Conservation (phyloP, 2,329 filamentous ascomycete species). For the Didymella pomorum region DNA sequence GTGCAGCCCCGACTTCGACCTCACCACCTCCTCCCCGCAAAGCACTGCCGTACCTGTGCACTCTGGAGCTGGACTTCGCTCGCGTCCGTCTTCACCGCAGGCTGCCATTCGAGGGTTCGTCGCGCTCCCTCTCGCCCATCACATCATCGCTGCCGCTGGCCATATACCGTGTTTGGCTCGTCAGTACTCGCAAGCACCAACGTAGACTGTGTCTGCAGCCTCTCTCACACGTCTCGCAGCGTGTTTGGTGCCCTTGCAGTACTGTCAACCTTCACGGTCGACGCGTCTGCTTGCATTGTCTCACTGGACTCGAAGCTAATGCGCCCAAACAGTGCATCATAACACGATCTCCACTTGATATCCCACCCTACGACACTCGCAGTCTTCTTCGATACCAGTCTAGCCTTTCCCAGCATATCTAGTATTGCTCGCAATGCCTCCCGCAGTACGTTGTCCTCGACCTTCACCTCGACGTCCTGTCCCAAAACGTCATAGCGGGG, state of each 20-base stretch:
- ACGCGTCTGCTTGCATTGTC: constrained; percentile 25
- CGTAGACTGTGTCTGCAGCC: constrained; percentile 34
- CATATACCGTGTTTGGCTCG: constrained; percentile 43
- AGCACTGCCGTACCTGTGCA: constrained; percentile 34
- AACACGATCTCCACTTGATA: constrained; percentile 46
- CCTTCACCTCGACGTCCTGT: constrained; percentile 20
- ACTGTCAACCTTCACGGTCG: constrained; percentile 34
- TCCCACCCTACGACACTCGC: constrained; percentile 36
- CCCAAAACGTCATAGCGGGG: constrained; percentile 21
- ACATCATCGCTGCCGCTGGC: constrained; percentile 44
- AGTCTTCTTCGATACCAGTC: constrained; percentile 32
- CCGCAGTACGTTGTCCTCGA: constrained; percentile 57
- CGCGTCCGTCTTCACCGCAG: constrained; percentile 37
- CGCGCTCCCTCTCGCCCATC: constrained; percentile 37
- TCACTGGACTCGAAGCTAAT: constrained; percentile 38
- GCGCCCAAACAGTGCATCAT: constrained; percentile 45
- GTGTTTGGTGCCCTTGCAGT: constrained; percentile 33
- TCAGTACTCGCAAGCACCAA: constrained; percentile 41
- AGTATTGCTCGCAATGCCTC: constrained; percentile 62
- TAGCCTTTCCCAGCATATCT: constrained; percentile 49
- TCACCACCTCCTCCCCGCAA: constrained; percentile 25
- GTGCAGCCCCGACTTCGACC: constrained; percentile 38
- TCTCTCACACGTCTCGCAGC: constrained; percentile 27
- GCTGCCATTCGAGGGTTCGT: constrained; percentile 43
- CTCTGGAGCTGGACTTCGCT: constrained; percentile 45